Base-by-base conservation (phyloP, 176 grass and related monocot genomes). In the Secale cereale region DNA sequence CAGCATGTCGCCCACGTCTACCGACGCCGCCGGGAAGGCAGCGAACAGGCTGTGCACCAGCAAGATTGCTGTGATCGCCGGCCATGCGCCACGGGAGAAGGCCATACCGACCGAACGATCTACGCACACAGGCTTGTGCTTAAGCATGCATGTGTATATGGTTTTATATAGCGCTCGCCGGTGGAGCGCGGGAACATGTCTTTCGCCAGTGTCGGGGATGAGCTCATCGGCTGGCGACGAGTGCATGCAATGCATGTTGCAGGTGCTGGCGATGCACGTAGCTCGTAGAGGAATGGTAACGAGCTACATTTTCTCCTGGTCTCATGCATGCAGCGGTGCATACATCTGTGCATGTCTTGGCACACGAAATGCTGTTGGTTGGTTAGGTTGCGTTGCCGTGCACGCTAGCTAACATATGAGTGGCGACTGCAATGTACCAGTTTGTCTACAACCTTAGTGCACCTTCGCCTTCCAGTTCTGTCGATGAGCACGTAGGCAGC, bases 241-340 rank as follows among this genome's bases (percentile, higher is more conserved):
- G 52, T 56, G 74, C 74, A 39, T 16, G 32, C 45, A 28, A 48
- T 16, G 25, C 45, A n/a, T 36, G 32, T 10, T 3, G 46, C 6
- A 3, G 4, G 22, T 22, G 52, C 52, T 57, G 52, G 52, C 7
- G 52, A 57, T 57, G 52, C 52, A 22, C 7, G 52, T 22, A 57
- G 52, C 52, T 48, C 35, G 7, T 16, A 14, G 66, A 10, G 75
- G 83, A 70, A 85, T 80, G 66, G 37, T 12, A 45, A 86, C 85
- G 56, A 39, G 40, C 40, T 10, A 32, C 19, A 86, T 57, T 86
- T 86, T 80, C 29, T 52, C 28, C 26, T 17, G 28, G 6, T 1
- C 23, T 28, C 4, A 3, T 46, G n/a, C 43, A 2, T 36, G 57
- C 27, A 64, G 66, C 43, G 15, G 37, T 6, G 54, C 84, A 61